Conservation (phyloP, 2,329 filamentous ascomycete species). For the Fusarium abutilonis region DNA sequence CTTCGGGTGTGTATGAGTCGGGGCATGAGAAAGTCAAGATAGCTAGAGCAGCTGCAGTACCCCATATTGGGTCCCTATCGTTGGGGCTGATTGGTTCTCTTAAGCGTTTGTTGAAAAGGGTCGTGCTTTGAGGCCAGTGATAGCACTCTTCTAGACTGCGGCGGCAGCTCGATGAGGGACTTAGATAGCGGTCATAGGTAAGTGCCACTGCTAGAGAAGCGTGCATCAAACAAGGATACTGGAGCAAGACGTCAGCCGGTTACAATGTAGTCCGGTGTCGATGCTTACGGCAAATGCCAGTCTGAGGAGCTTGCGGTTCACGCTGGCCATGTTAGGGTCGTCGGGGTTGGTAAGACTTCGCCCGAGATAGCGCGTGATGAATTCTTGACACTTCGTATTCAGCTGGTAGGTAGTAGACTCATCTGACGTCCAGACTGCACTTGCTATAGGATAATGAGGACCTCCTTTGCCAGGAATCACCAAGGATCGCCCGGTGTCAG, state of each 20-base stretch:
- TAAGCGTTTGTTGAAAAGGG: conserved; percentile 53
- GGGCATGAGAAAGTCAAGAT: conserved; percentile 54
- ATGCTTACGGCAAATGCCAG: conserved; percentile 53
- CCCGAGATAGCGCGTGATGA: conserved; percentile 53
- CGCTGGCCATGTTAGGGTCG: conserved; percentile 51
- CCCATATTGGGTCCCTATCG: conserved; percentile 59
- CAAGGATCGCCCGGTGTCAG: conserved; percentile 37
- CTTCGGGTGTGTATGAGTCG: conserved; percentile 47
- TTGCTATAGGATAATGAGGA: conserved; percentile 42
- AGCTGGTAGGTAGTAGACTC: conserved; percentile 49
- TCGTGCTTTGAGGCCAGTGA: conserved; percentile 55
- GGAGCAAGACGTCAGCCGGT: neutral
- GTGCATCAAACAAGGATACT: conserved; percentile 59
- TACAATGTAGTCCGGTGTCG: neutral
- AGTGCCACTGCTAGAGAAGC: conserved; percentile 56
- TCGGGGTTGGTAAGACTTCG: conserved; percentile 51
- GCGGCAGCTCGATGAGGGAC: conserved; percentile 31
- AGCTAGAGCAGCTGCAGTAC: conserved; percentile 55
- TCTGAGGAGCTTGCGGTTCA: conserved; percentile 52
- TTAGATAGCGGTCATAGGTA: conserved; percentile 52
- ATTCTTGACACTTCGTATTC: conserved; percentile 54
- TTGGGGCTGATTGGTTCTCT: conserved; percentile 46
- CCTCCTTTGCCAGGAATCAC: conserved; percentile 1
- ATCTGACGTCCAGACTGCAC: conserved; percentile 50
- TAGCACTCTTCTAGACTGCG: conserved; percentile 54